A percentile compares a stretch with the other conserved stretches of the same genome.
These are phyloP conservation scores for Salvia sclarea DNA, from an alignment of 305 asterid species.

Conservation along the genomic window DNA sequence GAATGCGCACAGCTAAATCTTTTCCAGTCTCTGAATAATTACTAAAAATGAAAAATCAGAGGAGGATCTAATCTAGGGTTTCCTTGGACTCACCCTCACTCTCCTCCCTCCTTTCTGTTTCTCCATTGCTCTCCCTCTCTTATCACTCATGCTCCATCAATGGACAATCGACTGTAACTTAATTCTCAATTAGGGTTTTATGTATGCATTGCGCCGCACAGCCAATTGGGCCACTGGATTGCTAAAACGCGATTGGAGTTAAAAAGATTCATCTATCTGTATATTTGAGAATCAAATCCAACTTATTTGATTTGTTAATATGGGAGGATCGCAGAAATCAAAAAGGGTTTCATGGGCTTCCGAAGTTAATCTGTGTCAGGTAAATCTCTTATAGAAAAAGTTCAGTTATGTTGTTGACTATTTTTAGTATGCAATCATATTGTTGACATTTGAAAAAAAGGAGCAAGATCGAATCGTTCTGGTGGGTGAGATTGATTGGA, in stretches of 20 bases:
- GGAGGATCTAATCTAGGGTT: slow-evolving; percentile 49
- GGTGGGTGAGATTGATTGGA: slow-evolving; percentile 4
- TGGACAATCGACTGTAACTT: slow-evolving; percentile 19
- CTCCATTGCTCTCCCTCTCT: not conserved
- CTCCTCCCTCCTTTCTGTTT: not conserved
- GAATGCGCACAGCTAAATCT: not conserved
- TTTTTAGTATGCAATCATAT: not conserved
- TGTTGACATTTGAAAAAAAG: slow-evolving; percentile 11
- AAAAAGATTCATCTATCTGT: slow-evolving; percentile 13
- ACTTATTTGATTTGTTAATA: slow-evolving; percentile 48
- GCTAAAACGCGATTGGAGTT: slow-evolving; percentile 35
- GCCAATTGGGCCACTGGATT: slow-evolving; percentile 29
- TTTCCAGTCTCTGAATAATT: not conserved
- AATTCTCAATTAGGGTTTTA: slow-evolving; percentile 31
- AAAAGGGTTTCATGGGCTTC: slow-evolving; percentile 90
- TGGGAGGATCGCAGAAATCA: slow-evolving; percentile 88
- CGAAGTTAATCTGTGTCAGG: slow-evolving; percentile 94
- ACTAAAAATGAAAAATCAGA: not conserved
- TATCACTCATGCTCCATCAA: slow-evolving; percentile 23
- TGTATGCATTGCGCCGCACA: slow-evolving; percentile 4
- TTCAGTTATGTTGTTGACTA: slow-evolving; percentile 20
- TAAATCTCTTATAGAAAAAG: slow-evolving; percentile 42
- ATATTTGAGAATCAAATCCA: slow-evolving; percentile 35
- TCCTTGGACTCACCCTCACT: slow-evolving; percentile 33
- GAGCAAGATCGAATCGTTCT: not conserved